A percentile compares a stretch with the other conserved stretches of the same genome.
Conservation (phyloP, 371 early-diverging fungal species). For the Chytridiales sp. region DNA sequence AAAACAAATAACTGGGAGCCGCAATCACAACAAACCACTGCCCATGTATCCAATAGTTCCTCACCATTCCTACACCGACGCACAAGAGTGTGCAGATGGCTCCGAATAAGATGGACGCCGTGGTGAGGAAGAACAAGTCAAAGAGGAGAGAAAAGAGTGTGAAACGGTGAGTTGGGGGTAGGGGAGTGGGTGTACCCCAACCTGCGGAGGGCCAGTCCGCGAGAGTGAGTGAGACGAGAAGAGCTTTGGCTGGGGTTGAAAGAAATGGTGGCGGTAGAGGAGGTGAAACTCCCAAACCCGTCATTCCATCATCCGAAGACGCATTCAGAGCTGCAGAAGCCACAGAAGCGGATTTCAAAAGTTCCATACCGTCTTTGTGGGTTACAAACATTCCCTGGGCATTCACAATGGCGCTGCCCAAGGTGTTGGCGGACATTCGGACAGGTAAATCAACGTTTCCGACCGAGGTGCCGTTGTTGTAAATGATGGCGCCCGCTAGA, state of each 20-base stretch:
- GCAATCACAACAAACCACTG: slow-evolving; percentile 23
- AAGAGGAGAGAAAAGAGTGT: neutral
- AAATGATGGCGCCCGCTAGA: slow-evolving; percentile 32
- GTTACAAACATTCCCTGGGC: slow-evolving; percentile 35
- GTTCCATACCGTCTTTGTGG: slow-evolving; percentile 21
- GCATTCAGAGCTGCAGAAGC: neutral
- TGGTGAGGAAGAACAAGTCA: slow-evolving; percentile 14
- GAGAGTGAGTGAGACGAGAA: slow-evolving; percentile 8
- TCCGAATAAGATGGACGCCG: slow-evolving; percentile 7
- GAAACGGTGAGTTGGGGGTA: neutral
- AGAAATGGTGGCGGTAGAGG: too few species aligned
- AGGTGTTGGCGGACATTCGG: slow-evolving; percentile 27
- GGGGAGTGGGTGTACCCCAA: slow-evolving; percentile 11
- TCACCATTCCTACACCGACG: slow-evolving; percentile 13
- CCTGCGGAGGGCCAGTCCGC: slow-evolving; percentile 23
- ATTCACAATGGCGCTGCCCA: slow-evolving; percentile 13
- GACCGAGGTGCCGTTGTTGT: slow-evolving; percentile 26
- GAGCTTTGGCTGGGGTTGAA: too few species aligned
- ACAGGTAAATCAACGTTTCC: slow-evolving; percentile 24
- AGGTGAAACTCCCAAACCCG: neutral
- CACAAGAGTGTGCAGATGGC: slow-evolving; percentile 15
- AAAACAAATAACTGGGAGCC: slow-evolving; percentile 1
- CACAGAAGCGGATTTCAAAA: neutral
- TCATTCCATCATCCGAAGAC: neutral
- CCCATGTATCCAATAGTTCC: slow-evolving; percentile 24